These are phyloP conservation scores for Tricholoma sp. DNA, from an alignment of 768 basidiomycete species.

Conservation along the genomic window DNA sequence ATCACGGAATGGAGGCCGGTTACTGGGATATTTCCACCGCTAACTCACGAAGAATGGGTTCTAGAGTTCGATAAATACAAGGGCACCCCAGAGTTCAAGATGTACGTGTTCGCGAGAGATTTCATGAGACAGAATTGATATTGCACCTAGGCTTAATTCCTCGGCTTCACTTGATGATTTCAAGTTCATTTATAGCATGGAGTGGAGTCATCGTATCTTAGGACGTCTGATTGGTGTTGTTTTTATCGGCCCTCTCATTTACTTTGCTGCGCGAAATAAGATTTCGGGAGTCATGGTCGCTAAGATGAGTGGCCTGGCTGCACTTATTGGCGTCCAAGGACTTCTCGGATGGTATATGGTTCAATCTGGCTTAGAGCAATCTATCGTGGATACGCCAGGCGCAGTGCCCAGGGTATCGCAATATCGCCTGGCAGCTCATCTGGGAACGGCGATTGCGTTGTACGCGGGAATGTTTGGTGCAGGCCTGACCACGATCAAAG, in stretches of 20 bases:
- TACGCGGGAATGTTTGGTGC: constrained; percentile 90
- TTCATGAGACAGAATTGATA: constrained; percentile 1
- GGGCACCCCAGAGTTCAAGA: constrained; percentile 89
- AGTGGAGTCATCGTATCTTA: constrained; percentile 93
- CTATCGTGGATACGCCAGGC: constrained; percentile 72
- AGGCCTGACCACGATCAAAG: constrained; percentile 69
- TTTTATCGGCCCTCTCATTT: constrained; percentile 80
- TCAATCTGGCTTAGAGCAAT: constrained; percentile 86
- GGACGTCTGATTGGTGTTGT: constrained; percentile 81
- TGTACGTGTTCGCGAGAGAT: constrained; percentile 51
- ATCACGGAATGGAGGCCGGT: constrained; percentile 98
- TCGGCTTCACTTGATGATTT: constrained; percentile 85
- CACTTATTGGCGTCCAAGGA: constrained; percentile 88
- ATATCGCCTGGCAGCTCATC: constrained; percentile 92
- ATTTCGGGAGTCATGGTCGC: constrained; percentile 58
- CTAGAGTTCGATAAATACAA: constrained; percentile 92
- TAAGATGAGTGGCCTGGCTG: constrained; percentile 67
- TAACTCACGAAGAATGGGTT: constrained; percentile 72
- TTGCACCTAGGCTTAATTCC: constrained; percentile 68
- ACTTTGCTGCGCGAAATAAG: constrained; percentile 69
- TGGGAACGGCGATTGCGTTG: constrained; percentile 87
- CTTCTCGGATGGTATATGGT: constrained; percentile 99
- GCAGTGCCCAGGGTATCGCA: constrained; percentile 94
- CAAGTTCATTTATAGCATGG: constrained; percentile 97
- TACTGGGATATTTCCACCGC: constrained; percentile 82